Evolutionary conservation across 805 yeast genomes (phyloP).

Genomic region (Teunomyces aglyptinius): DNA sequence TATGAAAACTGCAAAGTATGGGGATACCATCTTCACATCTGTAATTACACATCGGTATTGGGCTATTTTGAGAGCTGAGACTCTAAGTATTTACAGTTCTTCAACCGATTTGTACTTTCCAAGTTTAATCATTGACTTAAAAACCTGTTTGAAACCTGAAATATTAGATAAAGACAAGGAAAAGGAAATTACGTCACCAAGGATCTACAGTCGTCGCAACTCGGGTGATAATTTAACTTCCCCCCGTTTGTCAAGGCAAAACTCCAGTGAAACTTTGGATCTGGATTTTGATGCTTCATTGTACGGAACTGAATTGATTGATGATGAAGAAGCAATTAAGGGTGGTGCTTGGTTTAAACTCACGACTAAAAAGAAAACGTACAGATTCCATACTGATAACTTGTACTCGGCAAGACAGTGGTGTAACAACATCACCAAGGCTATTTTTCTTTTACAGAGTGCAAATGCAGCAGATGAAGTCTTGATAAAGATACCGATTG

Average conservation of each 20-base stretch:
- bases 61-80: slow-evolving; percentile 72
- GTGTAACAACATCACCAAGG: slow-evolving; percentile 72
- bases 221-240: neutral
- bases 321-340: slow-evolving; percentile 16
- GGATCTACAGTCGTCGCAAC: slow-evolving; percentile 1
- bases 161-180: slow-evolving; percentile 30
- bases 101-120: slow-evolving; percentile 89
- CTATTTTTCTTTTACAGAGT: slow-evolving; percentile 61
- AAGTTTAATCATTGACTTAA: slow-evolving; percentile 65
- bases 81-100: slow-evolving; percentile 64
- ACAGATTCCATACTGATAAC: slow-evolving; percentile 72
- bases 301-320: slow-evolving; percentile 8
- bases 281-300: neutral
- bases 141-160: slow-evolving; percentile 61
- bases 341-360: slow-evolving; percentile 55
- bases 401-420: slow-evolving; percentile 73
- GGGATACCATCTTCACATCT: slow-evolving; percentile 33
- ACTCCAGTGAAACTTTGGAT: slow-evolving; percentile 1
- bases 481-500: slow-evolving; percentile 71
- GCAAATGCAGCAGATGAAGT: slow-evolving; percentile 71
- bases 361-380: slow-evolving; percentile 54
- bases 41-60: slow-evolving; percentile 58
- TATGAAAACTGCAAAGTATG: slow-evolving; percentile 36
- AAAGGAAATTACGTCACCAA: slow-evolving; percentile 7
- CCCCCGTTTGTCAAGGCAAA: neutral